Evolutionary conservation across 768 basidiomycete genomes (phyloP), one percentile per base, ranked within the genome.

Genomic region (Suillus subaureus): DNA sequence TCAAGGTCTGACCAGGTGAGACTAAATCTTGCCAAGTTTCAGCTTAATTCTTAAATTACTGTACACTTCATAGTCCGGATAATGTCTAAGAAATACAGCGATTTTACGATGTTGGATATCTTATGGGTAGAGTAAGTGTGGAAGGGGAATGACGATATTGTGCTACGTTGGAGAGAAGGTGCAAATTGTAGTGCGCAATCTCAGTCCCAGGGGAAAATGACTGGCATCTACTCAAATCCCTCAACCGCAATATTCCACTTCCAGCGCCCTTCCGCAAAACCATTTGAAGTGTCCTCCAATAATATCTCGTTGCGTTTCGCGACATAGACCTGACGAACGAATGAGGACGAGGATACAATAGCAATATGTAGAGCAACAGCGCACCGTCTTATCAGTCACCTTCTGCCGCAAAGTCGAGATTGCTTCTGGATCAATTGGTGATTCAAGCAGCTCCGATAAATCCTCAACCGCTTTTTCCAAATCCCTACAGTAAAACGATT

Each of bases 281-380:
- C 96, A 66, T 84, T 87, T 0, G 96, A 92, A 0, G 97, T 98
- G 77, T 99, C 97, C 71, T 97, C 94, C 42, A 99, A 80, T 70
- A 99, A 85, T 72, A 98, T 96, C 76, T 95, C 91, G 76, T 97
- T 96, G 39, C 97, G 86, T 80, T 96, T 98, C 79, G 95, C 89
- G n/a, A 98, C 96, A 73, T 98, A 99, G 21, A 94, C 90, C 85
- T 92, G 67, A 1, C 64, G 65, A 58, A 26, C 12, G 26, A 56
- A 58, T 35, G 21, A 23, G 56, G 12, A 47, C 62, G 23, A 31
- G 51, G 16, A 61, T 35, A 39, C 6, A 12, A 37, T 55, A 26
- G 37, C 16, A 6, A 23, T 52, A 37, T 23, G 58, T 57, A 33
- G 43, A 57, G 42, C 28, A 37, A 40, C 37, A 35, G 77, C 86